Conservation (phyloP, 2,329 filamentous ascomycete species). For the Boeremia exigua region DNA sequence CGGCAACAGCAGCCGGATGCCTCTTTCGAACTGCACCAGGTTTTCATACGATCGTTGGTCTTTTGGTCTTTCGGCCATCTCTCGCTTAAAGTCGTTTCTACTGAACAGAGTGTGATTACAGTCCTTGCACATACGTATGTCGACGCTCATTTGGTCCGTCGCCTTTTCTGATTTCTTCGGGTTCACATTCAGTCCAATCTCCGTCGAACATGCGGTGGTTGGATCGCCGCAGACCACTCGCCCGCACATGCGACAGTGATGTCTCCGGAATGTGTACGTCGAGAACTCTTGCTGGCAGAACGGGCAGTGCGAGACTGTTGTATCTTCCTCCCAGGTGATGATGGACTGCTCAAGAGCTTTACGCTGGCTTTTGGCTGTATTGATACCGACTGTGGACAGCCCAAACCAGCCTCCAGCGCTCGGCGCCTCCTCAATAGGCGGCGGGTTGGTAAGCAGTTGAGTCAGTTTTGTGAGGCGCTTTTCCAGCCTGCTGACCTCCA, state of each 20-base stretch:
- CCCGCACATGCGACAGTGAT: conserved; percentile 94
- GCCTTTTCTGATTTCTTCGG: conserved; percentile 50
- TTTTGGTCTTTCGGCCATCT: conserved; percentile 70
- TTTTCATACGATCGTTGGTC: conserved; percentile 85
- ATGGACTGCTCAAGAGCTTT: conserved; percentile 89
- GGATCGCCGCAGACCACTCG: conserved; percentile 90
- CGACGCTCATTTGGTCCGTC: conserved; percentile 69
- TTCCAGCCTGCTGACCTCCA: conserved; percentile 89
- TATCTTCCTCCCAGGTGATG: conserved; percentile 94
- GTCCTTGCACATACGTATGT: conserved; percentile 90
- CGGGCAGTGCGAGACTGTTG: conserved; percentile 78
- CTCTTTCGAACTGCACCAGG: conserved; percentile 83
- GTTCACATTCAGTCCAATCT: conserved; percentile 78
- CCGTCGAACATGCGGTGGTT: conserved; percentile 81
- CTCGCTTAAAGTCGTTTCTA: conserved; percentile 77
- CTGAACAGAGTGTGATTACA: conserved; percentile 77
- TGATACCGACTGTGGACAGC: conserved; percentile 45
- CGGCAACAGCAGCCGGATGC: conserved; percentile 81
- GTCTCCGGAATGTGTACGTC: conserved; percentile 87
- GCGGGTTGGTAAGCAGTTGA: conserved; percentile 76
- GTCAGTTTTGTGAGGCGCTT: conserved; percentile 92
- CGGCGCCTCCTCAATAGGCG: conserved; percentile 64
- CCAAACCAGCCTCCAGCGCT: conserved; percentile 62
- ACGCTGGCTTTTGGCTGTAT: conserved; percentile 70
- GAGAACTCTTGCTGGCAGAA: conserved; percentile 97